These are phyloP conservation scores for Scutellaria galericulata DNA, from an alignment of 257 asterid genomes.

Conservation along the genomic window DNA sequence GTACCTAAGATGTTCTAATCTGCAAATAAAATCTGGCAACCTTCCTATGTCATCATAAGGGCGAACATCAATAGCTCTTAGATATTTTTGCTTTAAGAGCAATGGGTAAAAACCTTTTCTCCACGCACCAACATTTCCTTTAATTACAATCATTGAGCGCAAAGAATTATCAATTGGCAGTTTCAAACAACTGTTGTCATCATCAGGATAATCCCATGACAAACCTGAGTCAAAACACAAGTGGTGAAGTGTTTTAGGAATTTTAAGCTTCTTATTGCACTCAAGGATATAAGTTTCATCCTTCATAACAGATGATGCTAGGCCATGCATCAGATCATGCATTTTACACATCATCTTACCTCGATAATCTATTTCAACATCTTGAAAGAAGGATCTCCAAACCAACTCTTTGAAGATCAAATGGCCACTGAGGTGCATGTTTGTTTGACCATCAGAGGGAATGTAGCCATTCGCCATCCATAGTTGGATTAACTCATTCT, in stretches of 20 bases:
- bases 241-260: constrained; percentile 26
- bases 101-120: neutral
- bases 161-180: neutral
- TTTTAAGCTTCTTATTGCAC: constrained; percentile 8
- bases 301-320: no score
- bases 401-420: no score
- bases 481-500: no score
- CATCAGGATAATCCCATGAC: neutral
- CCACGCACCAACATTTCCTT: neutral
- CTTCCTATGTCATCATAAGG: accelerated
- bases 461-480: no score
- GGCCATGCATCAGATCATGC: no score
- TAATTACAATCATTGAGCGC: constrained; percentile 8
- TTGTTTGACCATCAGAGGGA: no score
- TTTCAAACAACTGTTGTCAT: neutral
- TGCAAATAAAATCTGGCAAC: neutral
- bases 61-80: constrained; percentile 19
- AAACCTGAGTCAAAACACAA: constrained; percentile 3
- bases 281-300: no score
- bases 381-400: no score
- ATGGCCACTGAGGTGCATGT: no score
- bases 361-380: no score
- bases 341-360: no score
- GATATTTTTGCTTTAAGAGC: constrained; percentile 17
- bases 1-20: constrained; percentile 26